Percentiles rank a stretch among this genome's conserved stretches.
These are phyloP conservation scores for Bromus sterilis DNA, from an alignment of 176 grass and related monocot species.

Conservation along the genomic window DNA sequence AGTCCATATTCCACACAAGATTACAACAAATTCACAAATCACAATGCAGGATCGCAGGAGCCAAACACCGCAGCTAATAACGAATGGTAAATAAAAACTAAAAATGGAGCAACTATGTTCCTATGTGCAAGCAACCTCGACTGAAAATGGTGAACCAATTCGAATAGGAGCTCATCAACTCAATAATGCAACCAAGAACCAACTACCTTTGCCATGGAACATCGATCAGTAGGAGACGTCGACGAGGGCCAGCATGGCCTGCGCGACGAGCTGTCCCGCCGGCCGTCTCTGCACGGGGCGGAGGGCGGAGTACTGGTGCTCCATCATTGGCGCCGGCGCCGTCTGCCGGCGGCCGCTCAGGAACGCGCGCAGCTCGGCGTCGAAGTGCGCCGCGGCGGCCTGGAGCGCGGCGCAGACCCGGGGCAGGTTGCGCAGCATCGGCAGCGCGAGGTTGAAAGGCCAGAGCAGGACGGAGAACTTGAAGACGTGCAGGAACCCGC, in stretches of 20 bases:
- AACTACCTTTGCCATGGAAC: background rate
- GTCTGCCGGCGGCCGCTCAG: background rate
- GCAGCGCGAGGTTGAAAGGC: constrained; percentile 47
- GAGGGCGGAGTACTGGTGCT: background rate
- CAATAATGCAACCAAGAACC: background rate
- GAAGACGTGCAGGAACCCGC: constrained; percentile 26
- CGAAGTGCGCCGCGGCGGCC: background rate
- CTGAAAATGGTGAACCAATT: too few species aligned
- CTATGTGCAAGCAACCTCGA: too few species aligned
- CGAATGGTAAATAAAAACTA: too few species aligned
- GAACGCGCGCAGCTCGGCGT: constrained; percentile 13
- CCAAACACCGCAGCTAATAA: too few species aligned
- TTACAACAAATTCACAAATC: too few species aligned
- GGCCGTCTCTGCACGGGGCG: background rate
- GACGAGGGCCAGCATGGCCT: background rate
- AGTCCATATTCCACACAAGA: too few species aligned
- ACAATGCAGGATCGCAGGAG: too few species aligned
- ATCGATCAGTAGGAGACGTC: background rate
- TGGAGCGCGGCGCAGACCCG: constrained; percentile 6
- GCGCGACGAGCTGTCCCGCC: background rate
- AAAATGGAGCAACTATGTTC: too few species aligned
- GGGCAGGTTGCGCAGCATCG: constrained; percentile 33
- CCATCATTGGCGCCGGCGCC: background rate
- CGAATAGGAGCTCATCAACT: background rate
- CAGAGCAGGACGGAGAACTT: constrained; percentile 30